These are phyloP conservation scores for Dactylellina cionopaga DNA, from an alignment of 2,329 filamentous ascomycete genomes.

Conservation along the genomic window DNA sequence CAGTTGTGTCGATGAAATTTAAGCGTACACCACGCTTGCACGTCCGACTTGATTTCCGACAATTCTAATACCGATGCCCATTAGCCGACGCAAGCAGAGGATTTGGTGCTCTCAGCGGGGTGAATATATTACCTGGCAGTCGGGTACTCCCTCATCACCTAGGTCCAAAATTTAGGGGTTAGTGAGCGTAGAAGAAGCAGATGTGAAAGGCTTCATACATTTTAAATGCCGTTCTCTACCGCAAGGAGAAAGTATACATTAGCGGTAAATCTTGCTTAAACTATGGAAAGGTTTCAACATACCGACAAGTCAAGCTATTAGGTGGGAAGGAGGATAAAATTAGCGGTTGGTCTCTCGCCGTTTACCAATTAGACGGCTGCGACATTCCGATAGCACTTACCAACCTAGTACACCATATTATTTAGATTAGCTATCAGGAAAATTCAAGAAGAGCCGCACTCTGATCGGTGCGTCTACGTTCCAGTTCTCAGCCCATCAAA, in stretches of 20 bases:
- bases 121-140: conserved; percentile 53
- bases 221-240: conserved; percentile 56
- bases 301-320: conserved; percentile 77
- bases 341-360: conserved; percentile 39
- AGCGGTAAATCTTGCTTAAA: conserved; percentile 31
- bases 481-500: background rate
- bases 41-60: conserved; percentile 82
- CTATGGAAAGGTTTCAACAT: conserved; percentile 7
- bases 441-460: background rate
- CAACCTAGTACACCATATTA: conserved; percentile 25
- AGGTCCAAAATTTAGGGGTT: background rate
- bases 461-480: background rate
- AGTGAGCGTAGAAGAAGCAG: background rate
- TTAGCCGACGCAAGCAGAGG: background rate
- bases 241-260: conserved; percentile 20
- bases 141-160: conserved; percentile 56
- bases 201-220: conserved; percentile 49
- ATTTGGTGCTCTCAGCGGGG: background rate
- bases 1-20: conserved; percentile 89
- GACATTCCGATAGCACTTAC: conserved; percentile 42
- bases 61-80: conserved; percentile 69
- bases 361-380: conserved; percentile 22
- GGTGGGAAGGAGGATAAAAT: background rate
- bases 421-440: too few relatives aligned
- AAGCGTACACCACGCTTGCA: conserved; percentile 88